These are phyloP conservation scores for Solanum medicagineum DNA, from an alignment of 257 asterid species.

Conservation along the genomic window DNA sequence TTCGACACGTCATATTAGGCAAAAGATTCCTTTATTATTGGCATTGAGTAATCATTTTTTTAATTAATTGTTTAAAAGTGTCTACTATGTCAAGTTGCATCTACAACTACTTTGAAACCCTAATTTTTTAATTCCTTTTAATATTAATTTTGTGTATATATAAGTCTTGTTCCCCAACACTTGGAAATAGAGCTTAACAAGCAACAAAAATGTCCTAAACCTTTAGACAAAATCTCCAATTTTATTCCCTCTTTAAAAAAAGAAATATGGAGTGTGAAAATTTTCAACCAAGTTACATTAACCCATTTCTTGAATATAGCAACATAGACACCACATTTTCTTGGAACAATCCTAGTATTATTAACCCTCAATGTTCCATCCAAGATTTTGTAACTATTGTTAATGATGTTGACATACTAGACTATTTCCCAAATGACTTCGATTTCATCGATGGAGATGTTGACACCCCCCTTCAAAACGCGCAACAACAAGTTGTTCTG, in stretches of 20 bases:
- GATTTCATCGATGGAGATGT: conserved; percentile 1
- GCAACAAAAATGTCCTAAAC: neutral
- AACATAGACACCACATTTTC: neutral
- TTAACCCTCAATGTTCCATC: neutral
- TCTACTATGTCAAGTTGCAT: neutral
- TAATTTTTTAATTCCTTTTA: neutral
- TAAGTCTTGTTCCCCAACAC: neutral
- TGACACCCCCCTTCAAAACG: neutral
- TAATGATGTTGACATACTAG: conserved; percentile 1
- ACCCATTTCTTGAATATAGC: neutral
- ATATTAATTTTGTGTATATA: neutral
- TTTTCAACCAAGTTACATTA: conserved; percentile 1
- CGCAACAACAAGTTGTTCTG: neutral
- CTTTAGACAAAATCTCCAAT: neutral
- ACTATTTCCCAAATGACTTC: conserved; percentile 2
- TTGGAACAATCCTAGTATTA: neutral
- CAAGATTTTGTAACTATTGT: conserved; percentile 1
- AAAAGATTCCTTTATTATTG: neutral
- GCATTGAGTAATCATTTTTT: neutral
- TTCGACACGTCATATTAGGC: neutral
- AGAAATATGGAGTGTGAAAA: conserved; percentile 3
- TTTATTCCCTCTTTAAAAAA: neutral
- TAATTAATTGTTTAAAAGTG: neutral
- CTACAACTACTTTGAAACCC: neutral
- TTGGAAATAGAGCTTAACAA: neutral